These are phyloP conservation scores for Auricularia cornea DNA, from an alignment of 768 basidiomycete genomes.

Conservation along the genomic window DNA sequence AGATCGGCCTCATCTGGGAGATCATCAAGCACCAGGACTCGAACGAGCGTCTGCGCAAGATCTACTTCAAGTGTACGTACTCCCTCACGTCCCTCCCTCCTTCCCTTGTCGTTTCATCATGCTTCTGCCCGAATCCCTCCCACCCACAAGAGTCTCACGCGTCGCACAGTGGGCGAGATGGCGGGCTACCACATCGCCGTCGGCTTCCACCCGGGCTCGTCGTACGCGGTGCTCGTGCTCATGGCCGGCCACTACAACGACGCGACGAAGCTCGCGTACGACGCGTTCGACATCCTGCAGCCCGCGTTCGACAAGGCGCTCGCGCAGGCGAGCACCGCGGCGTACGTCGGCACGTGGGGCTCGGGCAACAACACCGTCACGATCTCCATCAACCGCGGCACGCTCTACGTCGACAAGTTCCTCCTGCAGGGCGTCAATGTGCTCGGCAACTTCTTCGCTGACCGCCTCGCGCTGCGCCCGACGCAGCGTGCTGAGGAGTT, in stretches of 20 bases:
- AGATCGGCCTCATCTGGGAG: slow-evolving; percentile 13
- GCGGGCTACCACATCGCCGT: slow-evolving; percentile 17
- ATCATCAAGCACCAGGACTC: slow-evolving; percentile 12
- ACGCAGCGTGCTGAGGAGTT: slow-evolving; percentile 22
- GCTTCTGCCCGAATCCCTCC: too few relatives aligned
- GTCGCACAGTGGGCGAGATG: slow-evolving; percentile 17
- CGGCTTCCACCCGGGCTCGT: slow-evolving; percentile 19
- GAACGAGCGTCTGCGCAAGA: slow-evolving; percentile 11
- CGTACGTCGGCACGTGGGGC: slow-evolving; percentile 19
- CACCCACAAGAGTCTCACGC: not conserved
- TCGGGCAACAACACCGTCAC: slow-evolving; percentile 6
- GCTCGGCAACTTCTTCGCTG: slow-evolving; percentile 12
- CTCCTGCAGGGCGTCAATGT: slow-evolving; percentile 14
- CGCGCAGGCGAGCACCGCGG: slow-evolving; percentile 2
- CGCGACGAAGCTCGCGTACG: slow-evolving; percentile 15
- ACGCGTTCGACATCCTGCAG: slow-evolving; percentile 19
- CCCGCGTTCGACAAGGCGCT: slow-evolving; percentile 16
- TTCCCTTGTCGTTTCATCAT: not conserved
- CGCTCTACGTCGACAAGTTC: slow-evolving; percentile 12
- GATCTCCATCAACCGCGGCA: slow-evolving; percentile 14
- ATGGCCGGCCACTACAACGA: slow-evolving; percentile 16
- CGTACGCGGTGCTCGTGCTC: slow-evolving; percentile 23
- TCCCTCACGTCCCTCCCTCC: not conserved
- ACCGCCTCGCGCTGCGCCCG: slow-evolving; percentile 16
- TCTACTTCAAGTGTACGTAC: slow-evolving; percentile 22